Evolutionary conservation across 208 protist genomes (phyloP).

Genomic region (Naegleria lovaniensis): DNA sequence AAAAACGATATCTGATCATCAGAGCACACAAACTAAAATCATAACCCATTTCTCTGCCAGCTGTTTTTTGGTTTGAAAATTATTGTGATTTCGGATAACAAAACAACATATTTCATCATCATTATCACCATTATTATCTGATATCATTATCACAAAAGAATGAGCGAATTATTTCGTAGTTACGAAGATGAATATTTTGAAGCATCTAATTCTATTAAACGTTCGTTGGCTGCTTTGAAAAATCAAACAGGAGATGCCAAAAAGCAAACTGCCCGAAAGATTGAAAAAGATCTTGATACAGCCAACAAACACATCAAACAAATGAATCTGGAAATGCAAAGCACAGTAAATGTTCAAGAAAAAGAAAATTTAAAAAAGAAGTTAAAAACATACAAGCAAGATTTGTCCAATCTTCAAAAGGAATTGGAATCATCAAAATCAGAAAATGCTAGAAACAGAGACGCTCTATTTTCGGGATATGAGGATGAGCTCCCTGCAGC

Average conservation of each 20-base stretch:
- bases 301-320: background rate
- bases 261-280: background rate
- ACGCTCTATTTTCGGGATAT: background rate
- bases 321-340: background rate
- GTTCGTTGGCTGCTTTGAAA: background rate
- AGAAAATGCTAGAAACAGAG: background rate
- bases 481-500: background rate
- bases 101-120: too few relatives aligned
- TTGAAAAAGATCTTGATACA: background rate
- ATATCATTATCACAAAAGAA: too few relatives aligned
- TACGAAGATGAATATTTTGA: background rate
- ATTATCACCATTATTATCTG: too few relatives aligned
- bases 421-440: background rate
- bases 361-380: slow-evolving; percentile 7
- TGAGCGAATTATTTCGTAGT: background rate
- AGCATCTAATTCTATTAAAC: background rate
- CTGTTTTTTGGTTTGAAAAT: too few relatives aligned
- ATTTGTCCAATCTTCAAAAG: background rate
- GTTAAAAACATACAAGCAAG: background rate
- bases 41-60: too few relatives aligned
- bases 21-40: too few relatives aligned
- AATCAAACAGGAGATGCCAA: background rate
- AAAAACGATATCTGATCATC: background rate
- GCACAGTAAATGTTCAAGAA: background rate
- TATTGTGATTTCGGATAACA: too few relatives aligned